Conservation (phyloP, 495 filamentous ascomycete genomes). For the Podospora didyma region DNA sequence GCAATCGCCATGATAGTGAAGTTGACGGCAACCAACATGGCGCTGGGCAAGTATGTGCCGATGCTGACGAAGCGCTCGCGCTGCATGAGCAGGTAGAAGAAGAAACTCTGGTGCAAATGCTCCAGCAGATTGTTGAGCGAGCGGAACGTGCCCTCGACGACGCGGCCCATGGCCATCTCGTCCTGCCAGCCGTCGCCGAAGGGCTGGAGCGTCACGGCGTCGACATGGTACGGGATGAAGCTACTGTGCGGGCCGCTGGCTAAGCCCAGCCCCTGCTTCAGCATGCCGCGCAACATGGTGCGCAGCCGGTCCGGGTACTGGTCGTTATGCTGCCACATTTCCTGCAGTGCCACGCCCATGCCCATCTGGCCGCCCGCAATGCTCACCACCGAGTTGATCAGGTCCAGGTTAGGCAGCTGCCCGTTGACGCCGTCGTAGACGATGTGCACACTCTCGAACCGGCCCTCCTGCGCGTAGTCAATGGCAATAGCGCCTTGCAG, state of each 20-base stretch:
- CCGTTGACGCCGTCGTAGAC: constrained; percentile 97
- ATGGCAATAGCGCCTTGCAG: constrained; percentile 89
- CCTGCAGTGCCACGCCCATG: constrained; percentile 74
- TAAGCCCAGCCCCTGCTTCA: constrained; percentile 83
- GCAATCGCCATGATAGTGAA: constrained; percentile 94
- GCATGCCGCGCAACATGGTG: constrained; percentile 91
- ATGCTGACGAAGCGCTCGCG: constrained; percentile 93
- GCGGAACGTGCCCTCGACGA: constrained; percentile 82
- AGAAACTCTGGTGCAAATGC: constrained; percentile 97
- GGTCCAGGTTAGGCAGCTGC: constrained; percentile 88
- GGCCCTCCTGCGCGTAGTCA: constrained; percentile 82
- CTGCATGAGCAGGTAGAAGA: constrained; percentile 95
- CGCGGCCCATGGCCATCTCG: constrained; percentile 89
- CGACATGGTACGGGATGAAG: constrained; percentile 97
- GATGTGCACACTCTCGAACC: constrained; percentile 83
- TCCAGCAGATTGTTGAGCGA: constrained; percentile 95
- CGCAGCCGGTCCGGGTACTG: constrained; percentile 76
- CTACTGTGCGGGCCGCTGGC: constrained; percentile 89
- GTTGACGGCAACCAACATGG: constrained; percentile 90
- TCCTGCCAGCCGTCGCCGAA: constrained; percentile 93
- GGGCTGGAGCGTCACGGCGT: constrained; percentile 88
- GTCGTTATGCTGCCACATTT: constrained; percentile 81
- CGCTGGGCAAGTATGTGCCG: constrained; percentile 93
- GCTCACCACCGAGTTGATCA: constrained; percentile 88
- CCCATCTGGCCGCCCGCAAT: constrained; percentile 93